A percentile compares a stretch with the other conserved stretches of the same genome.
These are phyloP conservation scores for Kodamaea leandrae DNA, from an alignment of 805 yeast species.

Conservation along the genomic window DNA sequence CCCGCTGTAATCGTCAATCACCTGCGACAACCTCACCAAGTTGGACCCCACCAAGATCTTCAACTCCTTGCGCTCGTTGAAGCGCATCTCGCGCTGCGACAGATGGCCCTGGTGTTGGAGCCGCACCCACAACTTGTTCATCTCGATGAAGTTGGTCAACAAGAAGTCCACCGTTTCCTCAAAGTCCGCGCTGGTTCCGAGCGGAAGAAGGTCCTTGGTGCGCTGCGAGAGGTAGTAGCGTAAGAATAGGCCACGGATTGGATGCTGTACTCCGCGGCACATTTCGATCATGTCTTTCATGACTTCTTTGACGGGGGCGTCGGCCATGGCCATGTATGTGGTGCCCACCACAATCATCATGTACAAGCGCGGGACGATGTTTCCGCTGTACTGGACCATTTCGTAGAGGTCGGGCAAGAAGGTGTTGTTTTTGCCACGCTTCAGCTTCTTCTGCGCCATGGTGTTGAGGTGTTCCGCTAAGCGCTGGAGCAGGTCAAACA, in stretches of 20 bases:
- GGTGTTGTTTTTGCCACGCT: constrained; percentile 24
- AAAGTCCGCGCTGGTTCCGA: constrained; percentile 38
- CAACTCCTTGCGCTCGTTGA: constrained; percentile 79
- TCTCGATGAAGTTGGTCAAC: constrained; percentile 85
- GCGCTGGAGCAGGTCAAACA: constrained; percentile 75
- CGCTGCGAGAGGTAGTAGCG: constrained; percentile 86
- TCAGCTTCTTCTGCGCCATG: constrained; percentile 28
- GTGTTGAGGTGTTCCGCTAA: constrained; percentile 54
- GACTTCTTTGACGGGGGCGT: constrained; percentile 79
- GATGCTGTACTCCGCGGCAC: constrained; percentile 96
- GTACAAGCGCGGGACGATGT: constrained; percentile 86
- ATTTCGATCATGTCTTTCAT: constrained; percentile 96
- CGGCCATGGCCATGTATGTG: constrained; percentile 73
- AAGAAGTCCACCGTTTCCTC: constrained; percentile 75
- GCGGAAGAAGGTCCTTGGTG: constrained; percentile 64
- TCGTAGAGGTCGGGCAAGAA: constrained; percentile 85
- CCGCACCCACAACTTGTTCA: constrained; percentile 98
- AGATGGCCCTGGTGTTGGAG: constrained; percentile 94
- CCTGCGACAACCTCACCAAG: constrained; percentile 81
- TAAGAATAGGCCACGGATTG: constrained; percentile 85
- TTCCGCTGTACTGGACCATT: constrained; percentile 92
- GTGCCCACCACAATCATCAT: constrained; percentile 95
- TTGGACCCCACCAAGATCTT: constrained; percentile 92
- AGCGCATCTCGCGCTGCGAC: constrained; percentile 70
- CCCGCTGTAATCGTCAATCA: constrained; percentile 65